Evolutionary conservation across 2,329 filamentous ascomycete species (phyloP), one percentile per base, ranked within the genome.

Genomic region (Botrytis medusae): DNA sequence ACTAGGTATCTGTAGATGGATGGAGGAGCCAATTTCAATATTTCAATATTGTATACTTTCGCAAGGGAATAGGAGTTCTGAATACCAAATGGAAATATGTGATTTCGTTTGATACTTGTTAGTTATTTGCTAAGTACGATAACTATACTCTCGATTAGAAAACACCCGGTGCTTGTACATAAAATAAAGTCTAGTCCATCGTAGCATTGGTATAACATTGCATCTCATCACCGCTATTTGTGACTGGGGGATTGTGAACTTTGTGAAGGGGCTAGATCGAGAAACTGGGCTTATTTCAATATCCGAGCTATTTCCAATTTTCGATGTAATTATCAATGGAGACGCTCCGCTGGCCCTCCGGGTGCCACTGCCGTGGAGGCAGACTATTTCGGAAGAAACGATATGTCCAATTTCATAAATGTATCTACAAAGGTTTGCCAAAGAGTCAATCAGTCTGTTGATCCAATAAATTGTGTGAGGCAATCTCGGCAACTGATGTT

Each of bases 401-500:
- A 60, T 14, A 25, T 60, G 1, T 9, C 59, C 37, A 32, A 22
- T 37, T 25, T 22, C 32, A 20, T 61, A 20, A 37, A 32, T 61
- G 14, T 12, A 51, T 60, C 34, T 29, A 12, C 10, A 37, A 60
- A 34, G 20, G 29, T 34, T 60, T 60, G 46, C 46, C 22, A 48
- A 48, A 9, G 7, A 48, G 10, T 32, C 18, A 60, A 60, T 25
- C 51, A 32, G n/a, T n/a, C 16, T 60, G 9, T 22, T 32, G 59
- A 61, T 34, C 34, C 59, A 37, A 61, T 12, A 25, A 34, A 61
- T 14, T 61, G 22, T 61, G 37, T 2, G 59, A 37, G 59, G 32
- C 59, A 61, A 61, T 61, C 32, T 61, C 59, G 59, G 59, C 59
- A 61, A 61, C 29, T 37, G 34, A 60, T 60, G 32, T 60, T 60